Base-by-base conservation (phyloP, 331 rosid genomes). In the Saraca asoca region DNA sequence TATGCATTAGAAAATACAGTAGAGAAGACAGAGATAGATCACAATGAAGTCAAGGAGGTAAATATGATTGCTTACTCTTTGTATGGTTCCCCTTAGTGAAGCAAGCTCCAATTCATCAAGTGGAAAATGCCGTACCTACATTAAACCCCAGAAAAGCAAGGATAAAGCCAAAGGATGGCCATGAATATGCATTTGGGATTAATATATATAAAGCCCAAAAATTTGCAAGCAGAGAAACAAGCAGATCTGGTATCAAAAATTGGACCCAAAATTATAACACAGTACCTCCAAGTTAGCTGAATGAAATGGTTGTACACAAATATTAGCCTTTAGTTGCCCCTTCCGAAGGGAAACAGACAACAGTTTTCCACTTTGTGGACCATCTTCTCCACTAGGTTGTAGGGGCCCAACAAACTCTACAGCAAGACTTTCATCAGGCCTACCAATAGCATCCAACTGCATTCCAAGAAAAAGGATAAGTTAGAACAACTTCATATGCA, bases 211-310 rank as follows among this genome's bases (percentile, higher is more conserved):
- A 17, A 73, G 41, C 42, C 41, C 6, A 66, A 66, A 70, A 17
- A 7, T 55, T 70, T 73, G 66, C 42, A 50, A 46, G 66, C 44
- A 45, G 15, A 70, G 56, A 69, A 43, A 68, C 53, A 39, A 60
- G 69, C 57, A 61, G 44, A 57, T 64, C 64, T 18, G 10, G 15
- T 41, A 37, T 58, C 39, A 66, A 56, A 31, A 33, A 51, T 46
- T 49, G 45, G 43, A 53, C 58, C 16, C 20, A 66, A 45, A 52
- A 64, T 49, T 41, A 74, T 50, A 20, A 54, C 34, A 64, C 39
- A 65, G 62, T 85, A 93, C 97, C 97, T 93, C 96, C 82, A 93
- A 86, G 83, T 72, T 85, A 55, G 95, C 91, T 72, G 95, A 90
- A 76, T 82, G 94, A 70, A 68, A 78, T 13, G 95, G 88, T 48